phyloP scores from a whole-genome alignment of 2,329 filamentous ascomycete species.

The Dothistroma pini region DNA sequence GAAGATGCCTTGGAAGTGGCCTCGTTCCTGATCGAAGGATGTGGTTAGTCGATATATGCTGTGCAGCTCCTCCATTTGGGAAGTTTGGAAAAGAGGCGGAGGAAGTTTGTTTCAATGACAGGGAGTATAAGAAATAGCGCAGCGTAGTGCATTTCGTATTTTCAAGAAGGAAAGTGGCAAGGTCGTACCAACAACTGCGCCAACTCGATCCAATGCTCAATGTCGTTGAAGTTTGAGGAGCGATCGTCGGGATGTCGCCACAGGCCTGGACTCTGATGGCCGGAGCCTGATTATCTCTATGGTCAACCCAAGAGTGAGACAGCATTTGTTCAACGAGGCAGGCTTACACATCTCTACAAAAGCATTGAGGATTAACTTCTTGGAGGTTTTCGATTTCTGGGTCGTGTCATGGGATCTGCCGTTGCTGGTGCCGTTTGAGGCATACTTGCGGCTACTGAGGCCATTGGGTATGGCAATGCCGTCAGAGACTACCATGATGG shows the following conservation, averaged over 20 bases:
- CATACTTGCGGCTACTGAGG: background rate
- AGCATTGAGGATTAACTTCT: slow-evolving; percentile 42
- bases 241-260: slow-evolving; percentile 64
- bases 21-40: slow-evolving; percentile 44
- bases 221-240: slow-evolving; percentile 58
- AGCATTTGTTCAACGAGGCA: background rate
- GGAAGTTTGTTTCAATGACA: no score
- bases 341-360: slow-evolving; percentile 35
- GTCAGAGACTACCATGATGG: background rate
- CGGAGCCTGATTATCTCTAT: slow-evolving; percentile 38
- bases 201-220: slow-evolving; percentile 59
- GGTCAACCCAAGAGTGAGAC: background rate
- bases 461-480: background rate
- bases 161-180: background rate
- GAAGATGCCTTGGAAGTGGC: slow-evolving; percentile 64
- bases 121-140: no score
- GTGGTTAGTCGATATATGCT: background rate
- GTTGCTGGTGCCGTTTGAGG: background rate
- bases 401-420: background rate
- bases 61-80: no score
- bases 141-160: no score
- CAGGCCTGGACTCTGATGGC: slow-evolving; percentile 54
- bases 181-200: slow-evolving; percentile 49
- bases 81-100: no score
- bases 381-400: slow-evolving; percentile 26